Evolutionary conservation across 495 filamentous ascomycete genomes (phyloP).

Genomic region (Penicillium desertorum): DNA sequence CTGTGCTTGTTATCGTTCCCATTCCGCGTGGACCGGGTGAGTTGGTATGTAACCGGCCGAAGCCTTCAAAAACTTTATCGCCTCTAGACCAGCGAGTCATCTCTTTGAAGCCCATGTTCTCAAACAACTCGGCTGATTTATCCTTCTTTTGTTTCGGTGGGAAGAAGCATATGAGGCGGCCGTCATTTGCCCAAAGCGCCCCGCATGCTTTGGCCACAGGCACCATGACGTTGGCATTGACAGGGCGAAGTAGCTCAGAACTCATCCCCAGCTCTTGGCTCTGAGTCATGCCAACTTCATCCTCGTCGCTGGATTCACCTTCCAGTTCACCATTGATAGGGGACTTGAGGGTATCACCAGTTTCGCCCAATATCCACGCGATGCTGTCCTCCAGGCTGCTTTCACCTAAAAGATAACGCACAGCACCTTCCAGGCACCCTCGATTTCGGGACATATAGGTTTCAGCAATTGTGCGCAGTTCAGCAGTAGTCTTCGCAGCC

Average conservation of each 20-base stretch:
- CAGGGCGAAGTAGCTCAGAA: slow-evolving; percentile 52
- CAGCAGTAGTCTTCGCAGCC: slow-evolving; percentile 59
- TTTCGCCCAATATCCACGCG: slow-evolving; percentile 58
- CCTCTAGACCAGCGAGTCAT: slow-evolving; percentile 59
- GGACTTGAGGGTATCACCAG: slow-evolving; percentile 45
- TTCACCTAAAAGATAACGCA: slow-evolving; percentile 84
- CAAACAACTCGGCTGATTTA: slow-evolving; percentile 62
- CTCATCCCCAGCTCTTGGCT: slow-evolving; percentile 56
- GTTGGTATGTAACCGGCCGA: slow-evolving; percentile 71
- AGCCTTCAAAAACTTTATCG: slow-evolving; percentile 78
- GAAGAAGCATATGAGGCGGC: slow-evolving; percentile 83
- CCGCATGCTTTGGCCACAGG: slow-evolving; percentile 74
- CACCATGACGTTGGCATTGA: slow-evolving; percentile 72
- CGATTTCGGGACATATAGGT: slow-evolving; percentile 66
- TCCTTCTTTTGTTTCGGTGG: slow-evolving; percentile 79
- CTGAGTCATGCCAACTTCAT: slow-evolving; percentile 62
- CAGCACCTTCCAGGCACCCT: slow-evolving; percentile 78
- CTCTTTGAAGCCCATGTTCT: slow-evolving; percentile 59
- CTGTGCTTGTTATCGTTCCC: slow-evolving; percentile 47
- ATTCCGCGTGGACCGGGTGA: slow-evolving; percentile 52
- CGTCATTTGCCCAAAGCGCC: slow-evolving; percentile 73
- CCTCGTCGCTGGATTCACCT: slow-evolving; percentile 81
- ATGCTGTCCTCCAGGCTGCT: slow-evolving; percentile 72
- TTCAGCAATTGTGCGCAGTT: slow-evolving; percentile 68
- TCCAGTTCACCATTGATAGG: slow-evolving; percentile 59